Evolutionary conservation across 495 filamentous ascomycete species (phyloP), one percentile per base, ranked within the genome.

Genomic region (Penicillium coffeae): DNA sequence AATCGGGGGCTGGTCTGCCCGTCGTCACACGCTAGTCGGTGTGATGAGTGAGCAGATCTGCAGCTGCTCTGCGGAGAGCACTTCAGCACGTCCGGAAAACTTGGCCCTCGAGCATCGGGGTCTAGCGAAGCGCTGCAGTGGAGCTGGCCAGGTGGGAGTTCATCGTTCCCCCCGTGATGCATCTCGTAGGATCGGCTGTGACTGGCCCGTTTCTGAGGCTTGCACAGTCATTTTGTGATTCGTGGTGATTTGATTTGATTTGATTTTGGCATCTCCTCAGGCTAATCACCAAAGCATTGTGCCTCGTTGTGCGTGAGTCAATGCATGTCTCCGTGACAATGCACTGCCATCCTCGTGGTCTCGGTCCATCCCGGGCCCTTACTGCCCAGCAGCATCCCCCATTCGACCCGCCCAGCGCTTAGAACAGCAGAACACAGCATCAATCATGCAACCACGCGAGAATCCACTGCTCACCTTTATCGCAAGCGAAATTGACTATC

Each of bases 21-120:
- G 57, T 57, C 65, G 49, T 73, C 70, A 73, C 70, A 72, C 68
- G 54, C 68, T 73, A 71, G 56, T 30, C 51, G 30, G 62, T 71
- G 68, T 72, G 67, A 69, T 63, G 56, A 51, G 40, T 41, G 44
- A 48, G 47, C 40, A 42, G 66, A 69, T 68, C 69, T 69, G 69
- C 69, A 70, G 25, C 25, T 30, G 25, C 25, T 30, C 25, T 30
- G 25, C 25, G 25, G 25, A 30, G 20, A 57, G 50, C 58, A 60
- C 58, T 44, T 42, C 40, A 45, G 35, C 39, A 34, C 44, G 27
- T n/a, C 35, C 50, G 42, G 39, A 38, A 48, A 40, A 39, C 22
- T 47, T 35, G 45, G 21, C 18, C 50, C 48, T 48, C 30, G 6
- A 22, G 49, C 20, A 44, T 21, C 21, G 16, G 48, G 21, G 35